A percentile compares a stretch with the other conserved stretches of the same genome.
These are phyloP conservation scores for Amphicarpaea edgeworthii DNA, from an alignment of 306 rosid genomes.

Conservation along the genomic window DNA sequence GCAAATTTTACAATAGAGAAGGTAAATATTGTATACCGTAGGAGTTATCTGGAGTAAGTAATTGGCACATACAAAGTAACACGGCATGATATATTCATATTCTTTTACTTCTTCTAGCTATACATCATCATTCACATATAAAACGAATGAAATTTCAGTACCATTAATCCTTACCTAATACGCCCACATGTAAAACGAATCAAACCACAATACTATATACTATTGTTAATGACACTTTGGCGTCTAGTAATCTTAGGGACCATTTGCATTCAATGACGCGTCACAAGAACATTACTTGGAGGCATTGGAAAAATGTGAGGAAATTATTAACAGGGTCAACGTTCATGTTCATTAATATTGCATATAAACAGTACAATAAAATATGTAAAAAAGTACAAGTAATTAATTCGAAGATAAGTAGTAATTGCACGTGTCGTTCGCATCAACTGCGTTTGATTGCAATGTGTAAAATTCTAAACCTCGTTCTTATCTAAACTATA, in stretches of 20 bases:
- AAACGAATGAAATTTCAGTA: conserved; percentile 5
- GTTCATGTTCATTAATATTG: neutral
- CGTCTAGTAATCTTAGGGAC: conserved; percentile 35
- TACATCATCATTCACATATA: conserved; percentile 11
- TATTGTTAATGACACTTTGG: conserved; percentile 11
- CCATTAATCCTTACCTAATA: conserved; percentile 4
- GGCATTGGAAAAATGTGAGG: neutral
- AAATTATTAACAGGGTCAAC: neutral
- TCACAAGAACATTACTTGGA: neutral
- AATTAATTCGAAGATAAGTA: neutral
- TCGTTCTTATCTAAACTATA: conserved; percentile 45
- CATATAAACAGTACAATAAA: neutral
- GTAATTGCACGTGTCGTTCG: conserved; percentile 37
- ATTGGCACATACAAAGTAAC: conserved; percentile 30
- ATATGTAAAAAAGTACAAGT: neutral
- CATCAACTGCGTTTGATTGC: conserved; percentile 31
- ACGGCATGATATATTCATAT: neutral
- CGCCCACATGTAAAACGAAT: conserved; percentile 39
- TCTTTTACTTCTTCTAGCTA: neutral
- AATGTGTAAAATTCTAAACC: conserved; percentile 15
- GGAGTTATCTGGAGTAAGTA: neutral
- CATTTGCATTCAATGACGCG: conserved; percentile 25
- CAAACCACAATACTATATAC: neutral
- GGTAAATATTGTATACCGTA: conserved; percentile 9
- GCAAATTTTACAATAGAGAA: neutral